phyloP scores from a whole-genome alignment of 257 asterid species.

The Mitragyna speciosa region DNA sequence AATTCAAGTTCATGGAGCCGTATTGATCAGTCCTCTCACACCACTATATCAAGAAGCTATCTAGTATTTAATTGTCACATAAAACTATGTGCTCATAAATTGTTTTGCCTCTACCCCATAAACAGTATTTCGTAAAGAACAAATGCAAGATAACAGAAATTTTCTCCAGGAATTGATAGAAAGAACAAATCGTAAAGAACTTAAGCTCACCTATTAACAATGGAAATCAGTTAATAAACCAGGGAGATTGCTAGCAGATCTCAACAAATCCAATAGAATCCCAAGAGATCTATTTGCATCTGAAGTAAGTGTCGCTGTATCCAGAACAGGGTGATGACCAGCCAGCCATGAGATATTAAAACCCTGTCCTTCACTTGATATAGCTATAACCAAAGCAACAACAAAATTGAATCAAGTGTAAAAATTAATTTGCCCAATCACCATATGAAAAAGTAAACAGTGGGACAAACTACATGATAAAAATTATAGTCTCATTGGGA shows the following conservation, averaged over 20 bases:
- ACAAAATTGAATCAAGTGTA: constrained; percentile 11
- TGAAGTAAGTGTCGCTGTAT: constrained; percentile 56
- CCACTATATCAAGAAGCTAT: constrained; percentile 2
- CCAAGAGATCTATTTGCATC: constrained; percentile 74
- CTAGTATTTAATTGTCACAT: neutral
- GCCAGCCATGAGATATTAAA: constrained; percentile 77
- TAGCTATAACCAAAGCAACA: constrained; percentile 40
- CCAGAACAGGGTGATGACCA: constrained; percentile 77
- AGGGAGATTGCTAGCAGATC: constrained; percentile 61
- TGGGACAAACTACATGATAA: neutral
- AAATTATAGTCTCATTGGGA: neutral
- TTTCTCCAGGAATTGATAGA: neutral
- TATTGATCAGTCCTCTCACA: neutral
- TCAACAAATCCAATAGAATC: constrained; percentile 68
- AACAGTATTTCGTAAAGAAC: neutral
- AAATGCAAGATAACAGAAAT: neutral
- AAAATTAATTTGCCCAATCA: constrained; percentile 13
- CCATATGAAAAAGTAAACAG: neutral
- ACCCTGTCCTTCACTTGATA: constrained; percentile 49
- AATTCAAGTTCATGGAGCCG: neutral
- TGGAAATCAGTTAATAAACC: constrained; percentile 75
- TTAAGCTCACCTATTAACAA: constrained; percentile 79
- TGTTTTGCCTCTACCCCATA: neutral
- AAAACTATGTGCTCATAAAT: neutral
- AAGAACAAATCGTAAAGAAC: neutral